Conservation (phyloP, 768 basidiomycete genomes). For the Leccinum fibrillosum region DNA sequence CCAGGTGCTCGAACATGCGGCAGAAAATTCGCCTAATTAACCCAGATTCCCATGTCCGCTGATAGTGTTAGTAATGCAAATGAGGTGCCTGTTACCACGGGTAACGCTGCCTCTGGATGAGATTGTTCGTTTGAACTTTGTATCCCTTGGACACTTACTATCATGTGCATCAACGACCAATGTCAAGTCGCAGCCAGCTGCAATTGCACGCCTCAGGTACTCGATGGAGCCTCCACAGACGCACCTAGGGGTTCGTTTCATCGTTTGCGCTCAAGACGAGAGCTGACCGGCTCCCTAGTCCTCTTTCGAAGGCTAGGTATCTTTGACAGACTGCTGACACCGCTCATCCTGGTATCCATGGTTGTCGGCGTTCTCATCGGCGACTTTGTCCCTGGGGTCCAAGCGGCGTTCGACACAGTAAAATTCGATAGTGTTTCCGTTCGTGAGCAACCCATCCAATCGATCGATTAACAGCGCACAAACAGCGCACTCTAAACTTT, state of each 20-base stretch:
- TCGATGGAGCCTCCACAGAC: background rate
- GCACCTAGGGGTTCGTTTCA: constrained; percentile 6
- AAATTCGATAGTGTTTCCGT: constrained; percentile 70
- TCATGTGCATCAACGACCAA: constrained; percentile 2
- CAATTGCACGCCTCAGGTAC: background rate
- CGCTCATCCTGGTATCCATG: constrained; percentile 69
- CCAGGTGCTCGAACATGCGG: no score
- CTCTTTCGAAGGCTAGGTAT: constrained; percentile 44
- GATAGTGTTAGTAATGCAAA: no score
- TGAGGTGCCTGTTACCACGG: no score
- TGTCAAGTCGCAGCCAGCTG: background rate
- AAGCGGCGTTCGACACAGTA: constrained; percentile 58
- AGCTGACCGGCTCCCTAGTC: constrained; percentile 18
- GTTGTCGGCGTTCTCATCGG: constrained; percentile 74
- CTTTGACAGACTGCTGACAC: constrained; percentile 60
- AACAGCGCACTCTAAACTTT: background rate
- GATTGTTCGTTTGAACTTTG: no score
- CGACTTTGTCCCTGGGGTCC: constrained; percentile 57
- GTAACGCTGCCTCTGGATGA: no score
- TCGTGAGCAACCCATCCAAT: constrained; percentile 48
- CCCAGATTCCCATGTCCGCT: no score
- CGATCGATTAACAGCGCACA: background rate
- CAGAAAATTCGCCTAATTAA: no score
- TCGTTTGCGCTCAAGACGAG: background rate
- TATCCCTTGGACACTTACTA: background rate